Base-by-base conservation (phyloP, 2,329 filamentous ascomycete species). In the Aspergillus sojae region DNA sequence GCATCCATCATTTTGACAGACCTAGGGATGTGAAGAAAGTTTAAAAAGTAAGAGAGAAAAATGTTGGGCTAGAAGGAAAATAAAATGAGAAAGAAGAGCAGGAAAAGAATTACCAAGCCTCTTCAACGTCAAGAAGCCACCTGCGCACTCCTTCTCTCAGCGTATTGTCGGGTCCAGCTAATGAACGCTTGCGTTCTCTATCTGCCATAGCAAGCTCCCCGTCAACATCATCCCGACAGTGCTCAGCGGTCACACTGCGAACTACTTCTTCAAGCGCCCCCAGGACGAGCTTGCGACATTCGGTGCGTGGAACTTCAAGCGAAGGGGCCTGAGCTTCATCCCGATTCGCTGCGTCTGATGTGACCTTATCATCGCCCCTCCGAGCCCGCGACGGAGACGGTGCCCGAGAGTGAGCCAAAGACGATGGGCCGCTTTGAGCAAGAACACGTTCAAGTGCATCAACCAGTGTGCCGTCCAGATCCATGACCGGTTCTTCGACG, bases 401-500 rank as follows among this genome's bases (percentile, higher is more conserved):
- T 6, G 78, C 74, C 30, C 79, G 70, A 12, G 80, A 80, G 54
- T 78, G 78, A 19, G 72, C 74, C 41, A 79, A 70, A 0, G 79
- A 82, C 2, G 80, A 78, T 45, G 77, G 74, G 5, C 75, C 78
- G 55, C 79, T 81, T 46, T 78, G 80, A 4, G 77, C 79, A 3
- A 88, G 76, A 11, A 86, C 81, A 58, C 83, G 82, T 70, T 88
- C 86, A 26, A 88, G 78, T 9, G 85, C 85, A 70, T 87, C 84
- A 41, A 86, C 82, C 0, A 88, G 77, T 3, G 80, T 86, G n/a
- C 80, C 80, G 64, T 88, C 86, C 58, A 86, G 81, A 65, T 86
- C 85, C 82, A 86, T 84, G 55, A 88, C 82, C 3, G 75, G 74
- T 65, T 88, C 85, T 65, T 85, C 83, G 12, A 80, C 72, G 57